Evolutionary conservation across 1,284 basidiomycete species (phyloP), one percentile per base, ranked within the genome.

Genomic region (Trametes versicolor): DNA sequence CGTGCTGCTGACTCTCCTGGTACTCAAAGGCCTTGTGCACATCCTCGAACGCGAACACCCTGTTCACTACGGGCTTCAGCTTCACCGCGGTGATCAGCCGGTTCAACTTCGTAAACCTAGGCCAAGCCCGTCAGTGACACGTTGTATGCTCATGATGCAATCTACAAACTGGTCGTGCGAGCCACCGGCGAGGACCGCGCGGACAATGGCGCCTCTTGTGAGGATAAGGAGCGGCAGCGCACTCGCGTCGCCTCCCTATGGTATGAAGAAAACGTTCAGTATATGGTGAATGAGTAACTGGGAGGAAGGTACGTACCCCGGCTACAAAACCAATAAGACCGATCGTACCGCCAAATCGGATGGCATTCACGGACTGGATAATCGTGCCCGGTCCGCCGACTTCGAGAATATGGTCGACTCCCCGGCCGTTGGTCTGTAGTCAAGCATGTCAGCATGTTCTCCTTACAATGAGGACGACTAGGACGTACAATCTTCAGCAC

Each of bases 341-440:
- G 64, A 84, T 77, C 36, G 75, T 71, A 8, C 83, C 83, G 4
- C 76, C 80, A n/a, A 70, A 71, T 19, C 74, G 71, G 57, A 82
- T 71, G 32, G 76, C 73, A 25, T 74, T 73, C 67, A 81, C 68
- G 8, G 77, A 76, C 70, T 81, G 78, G 37, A 73, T 70, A 10
- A 84, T 65, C 36, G 82, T 84, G 12, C 77, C 80, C 2, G 77
- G 62, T 2, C 83, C 83, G 27, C 83, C 83, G 36, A 75, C 71
- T 62, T 85, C 83, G 68, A 84, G 65, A 50, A 85, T 72, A 64
- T 79, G 76, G 67, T 84, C 78, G 1, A 80, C 81, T n/a, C 82
- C 83, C 32, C 48, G 76, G 70, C 73, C 85, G 58, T 67, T 64
- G 56, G 76, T 79, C 57, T 53, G 70, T 17, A 17, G 23, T 19